These are phyloP conservation scores for Niebla homalea DNA, from an alignment of 495 filamentous ascomycete species.

Conservation along the genomic window DNA sequence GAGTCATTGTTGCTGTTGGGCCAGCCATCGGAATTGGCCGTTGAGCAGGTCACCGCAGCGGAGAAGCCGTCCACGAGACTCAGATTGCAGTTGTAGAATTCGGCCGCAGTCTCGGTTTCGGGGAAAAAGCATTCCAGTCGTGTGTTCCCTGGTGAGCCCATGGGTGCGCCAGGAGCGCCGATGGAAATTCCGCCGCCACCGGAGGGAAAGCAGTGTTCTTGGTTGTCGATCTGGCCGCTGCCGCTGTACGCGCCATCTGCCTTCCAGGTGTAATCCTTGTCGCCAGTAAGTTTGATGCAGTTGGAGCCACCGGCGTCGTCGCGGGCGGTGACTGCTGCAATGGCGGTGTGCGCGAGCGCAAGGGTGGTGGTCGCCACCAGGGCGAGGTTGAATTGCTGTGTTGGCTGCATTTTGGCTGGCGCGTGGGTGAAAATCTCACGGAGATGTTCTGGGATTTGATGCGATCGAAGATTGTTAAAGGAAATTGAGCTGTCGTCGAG, in stretches of 20 bases:
- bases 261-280: constrained; percentile 3
- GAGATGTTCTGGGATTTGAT: too few species aligned
- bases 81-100: constrained; percentile 6
- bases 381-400: too few species aligned
- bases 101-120: background rate
- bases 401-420: too few species aligned
- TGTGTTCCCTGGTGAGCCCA: background rate
- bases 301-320: background rate
- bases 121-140: constrained; percentile 3
- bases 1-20: constrained; percentile 1
- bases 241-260: background rate
- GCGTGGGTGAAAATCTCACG: too few species aligned
- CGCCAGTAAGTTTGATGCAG: constrained; percentile 2
- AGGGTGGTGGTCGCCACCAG: background rate
- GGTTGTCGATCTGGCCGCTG: constrained; percentile 1
- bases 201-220: background rate
- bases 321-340: background rate
- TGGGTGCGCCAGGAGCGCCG: background rate
- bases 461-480: too few species aligned
- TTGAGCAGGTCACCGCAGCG: constrained; percentile 1
- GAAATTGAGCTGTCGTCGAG: too few species aligned
- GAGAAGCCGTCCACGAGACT: constrained; percentile 2
- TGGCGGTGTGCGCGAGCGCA: background rate
- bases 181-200: constrained; percentile 1
- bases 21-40: background rate